Evolutionary conservation across 2,329 filamentous ascomycete genomes (phyloP).

Genomic region (Fusarium nygamai): DNA sequence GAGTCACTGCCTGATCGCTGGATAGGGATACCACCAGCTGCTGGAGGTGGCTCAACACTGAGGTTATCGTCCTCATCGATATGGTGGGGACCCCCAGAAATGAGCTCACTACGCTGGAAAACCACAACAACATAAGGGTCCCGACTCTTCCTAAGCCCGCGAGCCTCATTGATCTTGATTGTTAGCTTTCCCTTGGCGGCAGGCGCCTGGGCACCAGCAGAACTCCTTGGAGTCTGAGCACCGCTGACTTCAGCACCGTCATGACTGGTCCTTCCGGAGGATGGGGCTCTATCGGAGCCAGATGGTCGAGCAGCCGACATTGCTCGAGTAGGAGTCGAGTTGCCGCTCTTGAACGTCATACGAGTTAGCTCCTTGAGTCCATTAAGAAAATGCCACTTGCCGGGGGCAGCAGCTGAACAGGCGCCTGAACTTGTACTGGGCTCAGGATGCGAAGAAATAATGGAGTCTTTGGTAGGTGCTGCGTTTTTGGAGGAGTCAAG

Average conservation of each 20-base stretch:
- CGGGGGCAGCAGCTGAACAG: conserved; percentile 51
- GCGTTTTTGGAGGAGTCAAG: conserved; percentile 31
- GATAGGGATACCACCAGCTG: conserved; percentile 65
- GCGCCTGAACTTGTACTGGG: conserved; percentile 61
- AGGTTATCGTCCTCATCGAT: conserved; percentile 69
- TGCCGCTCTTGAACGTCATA: conserved; percentile 85
- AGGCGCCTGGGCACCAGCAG: conserved; percentile 70
- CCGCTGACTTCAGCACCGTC: conserved; percentile 59
- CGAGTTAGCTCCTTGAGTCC: conserved; percentile 90
- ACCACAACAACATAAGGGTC: conserved; percentile 97
- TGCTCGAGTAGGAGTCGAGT: conserved; percentile 88
- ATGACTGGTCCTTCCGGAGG: conserved; percentile 50
- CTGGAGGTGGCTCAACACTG: conserved; percentile 56
- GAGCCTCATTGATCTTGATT: conserved; percentile 87
- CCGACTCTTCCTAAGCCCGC: conserved; percentile 81
- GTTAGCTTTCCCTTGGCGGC: conserved; percentile 86
- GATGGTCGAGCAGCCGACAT: conserved; percentile 73
- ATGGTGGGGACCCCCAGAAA: conserved; percentile 83
- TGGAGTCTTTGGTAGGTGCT: conserved; percentile 32
- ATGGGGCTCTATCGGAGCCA: conserved; percentile 56
- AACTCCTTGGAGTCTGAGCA: conserved; percentile 60
- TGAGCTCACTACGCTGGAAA: conserved; percentile 96
- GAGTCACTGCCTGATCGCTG: conserved; percentile 81
- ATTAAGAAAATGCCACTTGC: conserved; percentile 71
- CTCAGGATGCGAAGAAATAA: conserved; percentile 44